A percentile compares a stretch with the other conserved stretches of the same genome.
phyloP scores from a whole-genome alignment of 129 eudicot species.

The Pseudognaphalium luteoalbum region DNA sequence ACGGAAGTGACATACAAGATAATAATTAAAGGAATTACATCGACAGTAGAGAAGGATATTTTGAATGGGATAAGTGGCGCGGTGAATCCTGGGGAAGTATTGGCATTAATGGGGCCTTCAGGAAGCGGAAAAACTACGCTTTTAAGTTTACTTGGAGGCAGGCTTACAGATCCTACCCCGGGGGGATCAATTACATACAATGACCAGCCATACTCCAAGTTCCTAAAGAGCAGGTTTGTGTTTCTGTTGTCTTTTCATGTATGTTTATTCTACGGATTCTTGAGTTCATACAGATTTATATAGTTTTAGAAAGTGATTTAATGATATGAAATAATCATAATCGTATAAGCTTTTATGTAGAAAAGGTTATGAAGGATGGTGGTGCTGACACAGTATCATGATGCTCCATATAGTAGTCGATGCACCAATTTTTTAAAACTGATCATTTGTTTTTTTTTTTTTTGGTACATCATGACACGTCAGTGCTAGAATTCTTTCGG shows the following conservation, averaged over 20 bases:
- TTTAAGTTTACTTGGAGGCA: constrained; percentile 77
- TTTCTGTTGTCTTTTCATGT: background rate
- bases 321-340: no score
- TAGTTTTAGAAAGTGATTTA: no score
- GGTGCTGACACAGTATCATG: no score
- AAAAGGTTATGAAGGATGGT: no score
- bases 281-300: background rate
- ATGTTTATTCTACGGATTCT: background rate
- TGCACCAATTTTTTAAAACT: no score
- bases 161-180: constrained; percentile 41
- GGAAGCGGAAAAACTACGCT: constrained; percentile 93
- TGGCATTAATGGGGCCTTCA: constrained; percentile 96
- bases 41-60: constrained; percentile 58
- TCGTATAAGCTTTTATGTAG: no score
- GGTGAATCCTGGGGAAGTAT: constrained; percentile 82
- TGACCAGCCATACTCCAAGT: constrained; percentile 81
- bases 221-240: constrained; percentile 67
- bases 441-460: no score
- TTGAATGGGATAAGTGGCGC: constrained; percentile 73
- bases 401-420: no score
- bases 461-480: no score
- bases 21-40: constrained; percentile 59
- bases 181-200: constrained; percentile 77
- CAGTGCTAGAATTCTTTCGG: no score
- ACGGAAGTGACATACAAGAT: constrained; percentile 78